A percentile compares a stretch with the other conserved stretches of the same genome.
phyloP scores from a whole-genome alignment of 805 yeast species.

The Candida patagonica region DNA sequence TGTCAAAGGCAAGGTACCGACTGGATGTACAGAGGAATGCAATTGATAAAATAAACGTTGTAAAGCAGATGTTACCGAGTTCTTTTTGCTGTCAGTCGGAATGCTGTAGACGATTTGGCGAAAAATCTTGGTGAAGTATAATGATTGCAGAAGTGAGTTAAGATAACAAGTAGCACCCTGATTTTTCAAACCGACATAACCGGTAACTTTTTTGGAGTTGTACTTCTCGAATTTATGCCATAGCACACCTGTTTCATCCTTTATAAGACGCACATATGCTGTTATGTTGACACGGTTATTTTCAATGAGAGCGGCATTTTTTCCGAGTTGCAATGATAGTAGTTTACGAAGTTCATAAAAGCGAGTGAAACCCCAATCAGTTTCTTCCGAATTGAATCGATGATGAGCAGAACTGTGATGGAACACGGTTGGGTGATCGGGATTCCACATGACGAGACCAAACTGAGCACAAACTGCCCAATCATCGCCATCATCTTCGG shows the following conservation, averaged over 20 bases:
- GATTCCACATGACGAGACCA: slow-evolving; percentile 76
- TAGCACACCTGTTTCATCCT: slow-evolving; percentile 87
- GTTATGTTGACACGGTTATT: slow-evolving; percentile 60
- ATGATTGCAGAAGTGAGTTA: slow-evolving; percentile 84
- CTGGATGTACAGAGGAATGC: slow-evolving; percentile 62
- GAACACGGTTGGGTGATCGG: slow-evolving; percentile 54
- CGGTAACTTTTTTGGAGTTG: slow-evolving; percentile 80
- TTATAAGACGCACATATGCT: slow-evolving; percentile 63
- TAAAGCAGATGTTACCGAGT: slow-evolving; percentile 70
- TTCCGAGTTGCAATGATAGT: slow-evolving; percentile 27
- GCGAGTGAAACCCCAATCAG: slow-evolving; percentile 95
- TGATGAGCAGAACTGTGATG: slow-evolving; percentile 61
- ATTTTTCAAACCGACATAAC: slow-evolving; percentile 85
- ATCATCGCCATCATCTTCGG: slow-evolving; percentile 24
- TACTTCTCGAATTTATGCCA: slow-evolving; percentile 79
- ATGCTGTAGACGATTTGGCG: slow-evolving; percentile 81
- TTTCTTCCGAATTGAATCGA: slow-evolving; percentile 62
- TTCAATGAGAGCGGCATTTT: slow-evolving; percentile 35
- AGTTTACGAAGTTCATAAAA: slow-evolving; percentile 52
- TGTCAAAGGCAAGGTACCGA: slow-evolving; percentile 80
- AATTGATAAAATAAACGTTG: slow-evolving; percentile 81
- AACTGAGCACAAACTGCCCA: slow-evolving; percentile 94
- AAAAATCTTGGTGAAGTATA: slow-evolving; percentile 75
- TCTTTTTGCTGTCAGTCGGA: slow-evolving; percentile 61
- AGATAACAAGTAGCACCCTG: slow-evolving; percentile 99